Conservation (phyloP, 345 rosid genomes). For the Murraya koenigii region DNA sequence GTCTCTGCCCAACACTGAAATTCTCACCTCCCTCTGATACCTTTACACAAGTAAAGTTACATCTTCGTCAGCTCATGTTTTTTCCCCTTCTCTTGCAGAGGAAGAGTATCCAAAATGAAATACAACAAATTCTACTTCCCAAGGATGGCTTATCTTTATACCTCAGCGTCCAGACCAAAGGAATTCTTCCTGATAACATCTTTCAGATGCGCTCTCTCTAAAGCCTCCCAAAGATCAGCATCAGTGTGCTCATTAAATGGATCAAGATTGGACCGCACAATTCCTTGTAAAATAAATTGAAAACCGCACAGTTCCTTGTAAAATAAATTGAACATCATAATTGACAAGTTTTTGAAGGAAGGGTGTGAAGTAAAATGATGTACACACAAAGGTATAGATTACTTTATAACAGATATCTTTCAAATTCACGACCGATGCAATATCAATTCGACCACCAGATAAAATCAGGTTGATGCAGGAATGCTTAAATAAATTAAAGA, state of each 20-base stretch:
- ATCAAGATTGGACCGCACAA: constrained; percentile 87
- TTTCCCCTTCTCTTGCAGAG: neutral
- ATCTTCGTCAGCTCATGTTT: neutral
- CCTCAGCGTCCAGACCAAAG: constrained; percentile 78
- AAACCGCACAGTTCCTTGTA: constrained; percentile 76
- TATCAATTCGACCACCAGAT: neutral
- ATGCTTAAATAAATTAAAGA: neutral
- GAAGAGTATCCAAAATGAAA: neutral
- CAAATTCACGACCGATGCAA: neutral
- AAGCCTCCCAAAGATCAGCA: constrained; percentile 91
- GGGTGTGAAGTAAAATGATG: neutral
- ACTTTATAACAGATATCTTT: neutral
- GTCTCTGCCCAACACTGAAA: constrained; percentile 94
- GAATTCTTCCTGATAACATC: constrained; percentile 71
- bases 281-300: constrained; percentile 43
- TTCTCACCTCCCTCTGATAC: constrained; percentile 90
- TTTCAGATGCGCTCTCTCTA: constrained; percentile 81
- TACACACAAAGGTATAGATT: neutral
- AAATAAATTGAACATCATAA: constrained; percentile 12
- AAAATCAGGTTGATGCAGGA: neutral
- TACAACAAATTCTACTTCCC: neutral
- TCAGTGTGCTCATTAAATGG: constrained; percentile 87
- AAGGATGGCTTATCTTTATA: constrained; percentile 10
- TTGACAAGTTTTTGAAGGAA: neutral
- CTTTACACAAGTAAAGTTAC: constrained; percentile 26